Evolutionary conservation across 2,329 filamentous ascomycete species (phyloP), one percentile per base, ranked within the genome.

Genomic region (Septoria linicola): DNA sequence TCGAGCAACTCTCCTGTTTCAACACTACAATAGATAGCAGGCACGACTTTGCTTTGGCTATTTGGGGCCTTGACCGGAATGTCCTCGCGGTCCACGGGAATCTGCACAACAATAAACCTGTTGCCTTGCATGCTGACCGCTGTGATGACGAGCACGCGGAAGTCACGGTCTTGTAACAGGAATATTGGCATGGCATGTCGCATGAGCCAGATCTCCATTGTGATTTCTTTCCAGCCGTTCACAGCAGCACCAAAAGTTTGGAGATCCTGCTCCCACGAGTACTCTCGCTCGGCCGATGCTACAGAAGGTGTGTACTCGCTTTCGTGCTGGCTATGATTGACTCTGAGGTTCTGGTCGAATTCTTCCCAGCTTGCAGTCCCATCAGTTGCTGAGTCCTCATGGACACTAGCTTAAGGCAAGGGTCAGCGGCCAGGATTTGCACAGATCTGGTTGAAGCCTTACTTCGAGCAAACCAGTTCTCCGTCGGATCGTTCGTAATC

Each of bases 111-210:
- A 21, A 73, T 35, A 51, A 70, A 70, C 19, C 59, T 58, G 11
- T 59, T 27, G 11, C 42, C 46, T 31, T 51, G 47, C 47, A 54
- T 63, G 10, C 5, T 10, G 10, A 27, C 23, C 11, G 74, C 71
- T 8, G 81, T 81, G 49, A 86, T 71, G 64, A 88, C 80, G 42
- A 89, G 66, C 2, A 85, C 81, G 13, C 83, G 77, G 59, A 89
- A 90, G 2, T 80, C 78, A 42, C 87, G 81, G 56, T 83, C 78
- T 51, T 76, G 75, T 14, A 48, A 31, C 6, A 89, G 72, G n/a
- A 81, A 75, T 2, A 74, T 71, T 0, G 79, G 78, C 27, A 89
- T 75, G 39, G 74, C 73, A 66, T 89, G 86, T 49, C 78, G 77
- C 76, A 87, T 86, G 70, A 88, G 83, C 55, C 79, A 77, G 17